phyloP scores from a whole-genome alignment of 768 basidiomycete species.

The Rhizopogon vulgaris region DNA sequence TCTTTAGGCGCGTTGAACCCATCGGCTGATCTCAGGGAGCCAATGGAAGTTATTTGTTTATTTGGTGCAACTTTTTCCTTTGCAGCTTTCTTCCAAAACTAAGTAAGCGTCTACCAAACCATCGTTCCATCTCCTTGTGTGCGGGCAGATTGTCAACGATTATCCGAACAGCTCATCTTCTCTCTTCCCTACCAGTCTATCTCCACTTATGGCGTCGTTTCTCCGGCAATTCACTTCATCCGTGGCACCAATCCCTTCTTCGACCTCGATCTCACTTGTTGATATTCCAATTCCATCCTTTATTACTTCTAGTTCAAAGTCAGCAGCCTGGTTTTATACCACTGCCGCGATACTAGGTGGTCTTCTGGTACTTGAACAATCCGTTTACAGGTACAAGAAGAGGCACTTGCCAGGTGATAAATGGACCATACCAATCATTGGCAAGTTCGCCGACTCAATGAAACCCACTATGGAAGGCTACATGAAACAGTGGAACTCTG shows the following conservation, averaged over 20 bases:
- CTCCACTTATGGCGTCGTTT: slow-evolving; percentile 25
- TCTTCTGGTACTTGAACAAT: slow-evolving; percentile 82
- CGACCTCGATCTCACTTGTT: slow-evolving; percentile 32
- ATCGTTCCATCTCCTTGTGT: too few relatives aligned
- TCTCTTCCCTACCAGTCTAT: neutral
- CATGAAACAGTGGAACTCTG: slow-evolving; percentile 87
- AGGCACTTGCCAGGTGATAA: slow-evolving; percentile 75
- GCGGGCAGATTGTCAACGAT: neutral
- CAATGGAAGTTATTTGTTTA: too few relatives aligned
- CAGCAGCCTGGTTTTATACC: slow-evolving; percentile 56
- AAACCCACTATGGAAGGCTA: slow-evolving; percentile 90
- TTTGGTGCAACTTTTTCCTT: too few relatives aligned
- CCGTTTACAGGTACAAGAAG: slow-evolving; percentile 86
- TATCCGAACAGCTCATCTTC: neutral
- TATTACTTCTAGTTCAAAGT: slow-evolving; percentile 23
- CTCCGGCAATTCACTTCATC: slow-evolving; percentile 26
- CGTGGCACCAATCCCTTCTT: slow-evolving; percentile 35
- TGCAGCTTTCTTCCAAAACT: too few relatives aligned
- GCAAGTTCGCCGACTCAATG: slow-evolving; percentile 90
- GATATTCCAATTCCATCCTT: slow-evolving; percentile 45
- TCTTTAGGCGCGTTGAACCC: too few relatives aligned
- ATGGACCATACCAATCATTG: slow-evolving; percentile 98
- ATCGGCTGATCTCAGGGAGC: too few relatives aligned
- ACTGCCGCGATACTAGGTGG: slow-evolving; percentile 61
- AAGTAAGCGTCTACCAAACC: too few relatives aligned